Conservation (phyloP, 768 basidiomycete genomes). For the Boletus tylopilopsis region DNA sequence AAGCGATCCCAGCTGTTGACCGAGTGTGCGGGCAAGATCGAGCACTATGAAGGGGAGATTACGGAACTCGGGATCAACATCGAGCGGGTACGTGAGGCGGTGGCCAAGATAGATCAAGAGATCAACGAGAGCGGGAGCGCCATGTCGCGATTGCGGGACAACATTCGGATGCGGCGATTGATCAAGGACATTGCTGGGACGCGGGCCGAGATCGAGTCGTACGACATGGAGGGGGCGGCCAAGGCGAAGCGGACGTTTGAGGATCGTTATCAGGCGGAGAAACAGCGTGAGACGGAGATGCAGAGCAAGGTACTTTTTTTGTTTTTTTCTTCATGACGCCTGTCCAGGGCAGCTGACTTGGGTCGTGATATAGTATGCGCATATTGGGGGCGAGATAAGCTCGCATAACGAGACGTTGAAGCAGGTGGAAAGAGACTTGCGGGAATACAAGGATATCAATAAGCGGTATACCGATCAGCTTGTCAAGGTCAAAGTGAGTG, state of each 20-base stretch:
- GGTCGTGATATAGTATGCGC: constrained; percentile 55
- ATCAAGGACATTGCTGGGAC: constrained; percentile 61
- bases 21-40: constrained; percentile 57
- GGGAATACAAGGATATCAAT: constrained; percentile 84
- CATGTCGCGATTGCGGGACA: constrained; percentile 73
- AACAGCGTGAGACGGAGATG: constrained; percentile 68
- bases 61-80: constrained; percentile 38
- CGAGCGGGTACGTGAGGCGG: constrained; percentile 37
- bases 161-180: constrained; percentile 72
- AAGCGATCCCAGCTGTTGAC: constrained; percentile 60
- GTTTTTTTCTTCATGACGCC: constrained; percentile 8
- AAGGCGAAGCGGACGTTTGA: constrained; percentile 84
- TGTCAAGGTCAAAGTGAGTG: constrained; percentile 86
- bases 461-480: constrained; percentile 87
- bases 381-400: constrained; percentile 78
- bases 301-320: constrained; percentile 60
- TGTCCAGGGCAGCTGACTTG: not conserved
- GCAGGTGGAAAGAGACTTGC: constrained; percentile 64
- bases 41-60: constrained; percentile 44
- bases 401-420: constrained; percentile 67
- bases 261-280: constrained; percentile 67
- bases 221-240: constrained; percentile 82
- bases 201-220: constrained; percentile 65
- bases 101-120: constrained; percentile 68
- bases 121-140: constrained; percentile 72